Evolutionary conservation across 2,329 filamentous ascomycete genomes (phyloP).

Genomic region (Claviceps pazoutovae): DNA sequence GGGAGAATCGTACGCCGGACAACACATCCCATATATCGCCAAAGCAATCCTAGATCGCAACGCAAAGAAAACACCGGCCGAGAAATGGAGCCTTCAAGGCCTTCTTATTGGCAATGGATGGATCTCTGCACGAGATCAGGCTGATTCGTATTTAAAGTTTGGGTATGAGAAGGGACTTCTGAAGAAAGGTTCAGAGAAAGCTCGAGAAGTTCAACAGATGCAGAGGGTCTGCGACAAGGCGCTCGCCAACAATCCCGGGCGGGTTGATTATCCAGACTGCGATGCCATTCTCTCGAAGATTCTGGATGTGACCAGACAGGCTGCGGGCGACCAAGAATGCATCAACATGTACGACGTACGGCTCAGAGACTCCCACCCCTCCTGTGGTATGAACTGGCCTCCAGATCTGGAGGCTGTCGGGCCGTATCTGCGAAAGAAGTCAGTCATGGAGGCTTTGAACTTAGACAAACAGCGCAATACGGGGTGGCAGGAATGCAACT

Average conservation of each 20-base stretch:
- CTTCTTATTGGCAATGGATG: slow-evolving; percentile 94
- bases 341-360: slow-evolving; percentile 97
- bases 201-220: slow-evolving; percentile 52
- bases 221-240: slow-evolving; percentile 55
- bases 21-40: slow-evolving; percentile 96
- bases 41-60: slow-evolving; percentile 81
- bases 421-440: slow-evolving; percentile 70
- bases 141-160: slow-evolving; percentile 71
- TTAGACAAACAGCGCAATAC: slow-evolving; percentile 68
- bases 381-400: slow-evolving; percentile 97
- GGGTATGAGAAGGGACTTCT: slow-evolving; percentile 66
- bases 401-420: slow-evolving; percentile 66
- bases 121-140: slow-evolving; percentile 85
- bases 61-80: slow-evolving; percentile 30
- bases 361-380: slow-evolving; percentile 62
- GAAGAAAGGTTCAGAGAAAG: slow-evolving; percentile 47
- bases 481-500: slow-evolving; percentile 85
- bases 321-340: slow-evolving; percentile 46
- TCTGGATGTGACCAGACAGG: slow-evolving; percentile 47
- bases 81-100: slow-evolving; percentile 64
- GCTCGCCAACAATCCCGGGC: slow-evolving; percentile 28
- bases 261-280: slow-evolving; percentile 57
- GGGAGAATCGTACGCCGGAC: slow-evolving; percentile 92
- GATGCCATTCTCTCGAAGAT: slow-evolving; percentile 65
- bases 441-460: slow-evolving; percentile 69